Percentiles rank a stretch among this genome's conserved stretches.
phyloP scores from a whole-genome alignment of 257 asterid genomes.

The Osmanthus fragrans region DNA sequence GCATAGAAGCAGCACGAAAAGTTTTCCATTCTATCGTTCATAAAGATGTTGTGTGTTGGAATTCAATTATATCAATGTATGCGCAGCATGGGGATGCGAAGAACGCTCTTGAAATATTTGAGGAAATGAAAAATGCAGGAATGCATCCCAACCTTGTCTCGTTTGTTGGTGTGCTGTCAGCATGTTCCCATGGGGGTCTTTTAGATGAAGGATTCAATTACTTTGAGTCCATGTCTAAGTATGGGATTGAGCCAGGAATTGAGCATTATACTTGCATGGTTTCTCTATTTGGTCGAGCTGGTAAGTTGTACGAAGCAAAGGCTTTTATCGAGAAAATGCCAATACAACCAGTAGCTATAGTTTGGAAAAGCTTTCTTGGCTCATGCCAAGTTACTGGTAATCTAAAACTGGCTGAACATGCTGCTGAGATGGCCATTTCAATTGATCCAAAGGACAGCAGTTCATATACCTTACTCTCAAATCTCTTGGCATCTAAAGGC shows the following conservation, averaged over 20 bases:
- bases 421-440: conserved; percentile 41
- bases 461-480: conserved; percentile 46
- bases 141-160: conserved; percentile 40
- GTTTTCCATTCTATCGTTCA: conserved; percentile 15
- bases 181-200: conserved; percentile 51
- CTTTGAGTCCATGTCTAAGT: conserved; percentile 31
- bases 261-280: conserved; percentile 57
- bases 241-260: conserved; percentile 44
- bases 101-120: conserved; percentile 39
- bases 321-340: conserved; percentile 46
- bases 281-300: conserved; percentile 53
- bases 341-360: conserved; percentile 30
- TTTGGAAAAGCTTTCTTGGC: conserved; percentile 54
- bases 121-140: conserved; percentile 36
- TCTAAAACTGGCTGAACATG: conserved; percentile 39
- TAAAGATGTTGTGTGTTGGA: conserved; percentile 48
- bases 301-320: conserved; percentile 43
- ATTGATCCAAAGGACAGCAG: conserved; percentile 46
- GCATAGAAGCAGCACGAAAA: conserved; percentile 27
- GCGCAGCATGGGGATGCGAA: conserved; percentile 51
- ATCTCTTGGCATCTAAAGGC: conserved; percentile 43
- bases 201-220: conserved; percentile 42
- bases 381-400: conserved; percentile 39
- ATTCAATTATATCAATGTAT: conserved; percentile 44
- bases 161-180: conserved; percentile 44